Percentiles rank a stretch among this genome's conserved stretches.
phyloP scores from a whole-genome alignment of 2,329 filamentous ascomycete genomes.

The Cytospora mali region DNA sequence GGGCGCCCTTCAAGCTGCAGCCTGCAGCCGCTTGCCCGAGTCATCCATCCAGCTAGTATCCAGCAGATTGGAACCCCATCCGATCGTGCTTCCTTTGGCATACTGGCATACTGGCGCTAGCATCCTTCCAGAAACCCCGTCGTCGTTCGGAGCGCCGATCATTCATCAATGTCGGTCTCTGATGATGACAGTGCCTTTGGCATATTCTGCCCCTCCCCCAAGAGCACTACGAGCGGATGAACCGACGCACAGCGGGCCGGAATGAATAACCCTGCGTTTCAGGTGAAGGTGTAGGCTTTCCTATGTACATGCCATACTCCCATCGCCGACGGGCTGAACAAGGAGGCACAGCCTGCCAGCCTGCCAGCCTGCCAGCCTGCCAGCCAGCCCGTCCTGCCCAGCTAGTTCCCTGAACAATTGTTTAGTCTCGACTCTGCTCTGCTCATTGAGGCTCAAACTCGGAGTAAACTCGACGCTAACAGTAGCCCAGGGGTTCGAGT shows the following conservation, averaged over 20 bases:
- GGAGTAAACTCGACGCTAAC: not conserved
- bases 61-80: constrained; percentile 21
- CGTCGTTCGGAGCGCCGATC: not conserved
- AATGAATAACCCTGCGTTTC: not conserved
- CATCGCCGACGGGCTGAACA: not conserved
- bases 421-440: not conserved
- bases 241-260: not conserved
- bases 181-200: not conserved
- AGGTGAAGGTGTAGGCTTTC: not conserved
- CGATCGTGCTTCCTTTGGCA: constrained; percentile 5
- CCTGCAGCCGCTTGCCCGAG: not conserved
- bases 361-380: no score
- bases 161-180: not conserved
- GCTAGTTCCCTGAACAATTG: not conserved
- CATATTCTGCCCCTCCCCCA: not conserved
- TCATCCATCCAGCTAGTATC: not conserved
- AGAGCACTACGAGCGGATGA: not conserved
- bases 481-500: not conserved
- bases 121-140: constrained; percentile 2
- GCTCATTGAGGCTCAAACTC: not conserved
- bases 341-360: no score
- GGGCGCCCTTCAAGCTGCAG: not conserved
- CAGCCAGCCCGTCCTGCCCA: no score
- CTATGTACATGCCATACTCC: not conserved
- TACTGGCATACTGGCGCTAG: constrained; percentile 1